phyloP scores from a whole-genome alignment of 148 eudicot genomes.

The Rhododendron vialii region DNA sequence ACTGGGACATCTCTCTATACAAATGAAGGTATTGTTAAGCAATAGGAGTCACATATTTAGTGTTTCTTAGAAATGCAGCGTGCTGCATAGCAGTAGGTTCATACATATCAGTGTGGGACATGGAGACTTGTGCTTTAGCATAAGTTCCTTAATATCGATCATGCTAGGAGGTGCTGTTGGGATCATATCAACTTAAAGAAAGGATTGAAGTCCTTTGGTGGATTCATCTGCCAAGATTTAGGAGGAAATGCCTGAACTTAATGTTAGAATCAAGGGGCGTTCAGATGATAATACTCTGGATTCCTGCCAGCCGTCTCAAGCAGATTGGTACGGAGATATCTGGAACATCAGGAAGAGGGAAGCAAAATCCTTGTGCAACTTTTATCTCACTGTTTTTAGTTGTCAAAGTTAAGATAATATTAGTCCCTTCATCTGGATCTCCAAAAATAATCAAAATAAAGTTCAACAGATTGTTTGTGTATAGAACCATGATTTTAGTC shows the following conservation, averaged over 20 bases:
- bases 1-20: constrained; percentile 54
- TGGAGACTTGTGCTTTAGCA: not conserved
- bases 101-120: not conserved
- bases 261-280: constrained; percentile 31
- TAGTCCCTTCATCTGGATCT: not conserved
- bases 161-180: constrained; percentile 62
- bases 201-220: constrained; percentile 62
- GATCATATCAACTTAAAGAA: constrained; percentile 74
- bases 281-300: too few species aligned
- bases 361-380: not conserved
- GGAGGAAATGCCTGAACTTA: constrained; percentile 35
- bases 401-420: not conserved
- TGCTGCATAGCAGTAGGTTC: not conserved
- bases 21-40: constrained; percentile 35
- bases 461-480: not conserved
- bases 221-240: constrained; percentile 40
- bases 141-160: constrained; percentile 7
- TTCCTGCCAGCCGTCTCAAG: not conserved
- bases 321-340: not conserved
- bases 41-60: not conserved
- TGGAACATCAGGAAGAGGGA: not conserved
- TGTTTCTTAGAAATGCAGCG: not conserved
- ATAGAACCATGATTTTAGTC: not conserved
- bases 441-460: not conserved
- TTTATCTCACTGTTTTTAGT: not conserved